phyloP scores from a whole-genome alignment of 2,329 filamentous ascomycete genomes.

The Neofusicoccum kwambonambiense region DNA sequence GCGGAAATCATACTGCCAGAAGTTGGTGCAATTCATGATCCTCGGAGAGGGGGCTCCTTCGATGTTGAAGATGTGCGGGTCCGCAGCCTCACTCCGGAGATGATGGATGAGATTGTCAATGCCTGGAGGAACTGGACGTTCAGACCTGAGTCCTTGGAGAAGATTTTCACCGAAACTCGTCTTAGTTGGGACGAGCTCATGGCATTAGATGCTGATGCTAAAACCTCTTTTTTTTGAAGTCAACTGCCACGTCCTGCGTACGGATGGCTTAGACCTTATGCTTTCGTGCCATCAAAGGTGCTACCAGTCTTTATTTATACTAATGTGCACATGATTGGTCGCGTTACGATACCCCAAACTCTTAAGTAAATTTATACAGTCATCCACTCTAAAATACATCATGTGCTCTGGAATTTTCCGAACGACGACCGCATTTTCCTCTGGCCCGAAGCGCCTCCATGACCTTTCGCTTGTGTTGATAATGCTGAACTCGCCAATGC shows the following conservation, averaged over 20 bases:
- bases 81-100: slow-evolving; percentile 32
- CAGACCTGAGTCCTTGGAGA: slow-evolving; percentile 25
- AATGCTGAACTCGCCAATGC: too few relatives aligned
- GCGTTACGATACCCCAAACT: background rate
- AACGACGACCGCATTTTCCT: background rate
- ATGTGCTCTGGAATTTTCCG: background rate
- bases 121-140: slow-evolving; percentile 38
- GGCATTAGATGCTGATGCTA: too few relatives aligned
- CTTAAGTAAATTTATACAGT: background rate
- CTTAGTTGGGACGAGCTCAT: background rate
- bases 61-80: slow-evolving; percentile 32
- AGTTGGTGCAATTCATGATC: slow-evolving; percentile 30
- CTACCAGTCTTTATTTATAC: too few relatives aligned
- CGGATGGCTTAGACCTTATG: too few relatives aligned
- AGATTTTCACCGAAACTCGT: background rate
- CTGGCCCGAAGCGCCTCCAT: background rate
- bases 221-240: too few relatives aligned
- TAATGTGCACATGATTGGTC: background rate
- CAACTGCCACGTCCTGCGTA: too few relatives aligned
- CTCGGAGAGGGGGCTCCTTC: slow-evolving; percentile 32
- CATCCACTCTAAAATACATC: background rate
- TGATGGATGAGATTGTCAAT: slow-evolving; percentile 30
- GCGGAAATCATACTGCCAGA: slow-evolving; percentile 13
- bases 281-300: too few relatives aligned
- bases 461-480: too few relatives aligned